These are phyloP conservation scores for Fusarium metavorans DNA, from an alignment of 2,329 filamentous ascomycete species.

Conservation along the genomic window DNA sequence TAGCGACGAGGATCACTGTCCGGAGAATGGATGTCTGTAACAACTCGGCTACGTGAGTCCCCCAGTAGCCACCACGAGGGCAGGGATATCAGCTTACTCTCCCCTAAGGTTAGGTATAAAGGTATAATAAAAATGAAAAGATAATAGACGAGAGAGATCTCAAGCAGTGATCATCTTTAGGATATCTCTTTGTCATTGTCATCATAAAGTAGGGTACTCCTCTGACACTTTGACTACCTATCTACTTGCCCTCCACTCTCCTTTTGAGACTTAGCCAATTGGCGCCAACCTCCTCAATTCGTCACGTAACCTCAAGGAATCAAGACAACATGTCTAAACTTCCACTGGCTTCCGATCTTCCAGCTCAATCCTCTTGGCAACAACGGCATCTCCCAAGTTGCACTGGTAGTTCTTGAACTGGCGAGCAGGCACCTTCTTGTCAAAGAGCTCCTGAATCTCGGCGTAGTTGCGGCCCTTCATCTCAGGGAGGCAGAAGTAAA, in stretches of 20 bases:
- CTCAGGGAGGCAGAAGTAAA: conserved; percentile 53
- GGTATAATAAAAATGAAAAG: background rate
- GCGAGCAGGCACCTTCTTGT: conserved; percentile 20
- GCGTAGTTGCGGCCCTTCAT: conserved; percentile 40
- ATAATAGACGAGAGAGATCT: background rate
- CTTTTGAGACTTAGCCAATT: background rate
- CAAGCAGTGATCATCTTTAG: background rate
- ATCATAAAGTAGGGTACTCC: background rate
- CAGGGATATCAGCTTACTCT: background rate
- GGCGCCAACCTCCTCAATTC: background rate
- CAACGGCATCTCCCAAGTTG: conserved; percentile 16
- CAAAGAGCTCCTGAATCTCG: conserved; percentile 32
- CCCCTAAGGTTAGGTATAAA: background rate
- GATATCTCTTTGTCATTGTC: background rate
- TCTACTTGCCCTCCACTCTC: background rate
- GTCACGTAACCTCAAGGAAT: background rate
- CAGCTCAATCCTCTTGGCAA: conserved; percentile 21
- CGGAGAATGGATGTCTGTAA: background rate
- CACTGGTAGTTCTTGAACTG: conserved; percentile 26
- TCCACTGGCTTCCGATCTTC: conserved; percentile 13
- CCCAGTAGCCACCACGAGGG: background rate
- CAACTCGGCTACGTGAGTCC: background rate
- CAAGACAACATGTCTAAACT: background rate
- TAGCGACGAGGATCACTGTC: background rate
- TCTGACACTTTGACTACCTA: background rate